These are phyloP conservation scores for Trichoderma orchidacearum DNA, from an alignment of 495 filamentous ascomycete genomes.

Conservation along the genomic window DNA sequence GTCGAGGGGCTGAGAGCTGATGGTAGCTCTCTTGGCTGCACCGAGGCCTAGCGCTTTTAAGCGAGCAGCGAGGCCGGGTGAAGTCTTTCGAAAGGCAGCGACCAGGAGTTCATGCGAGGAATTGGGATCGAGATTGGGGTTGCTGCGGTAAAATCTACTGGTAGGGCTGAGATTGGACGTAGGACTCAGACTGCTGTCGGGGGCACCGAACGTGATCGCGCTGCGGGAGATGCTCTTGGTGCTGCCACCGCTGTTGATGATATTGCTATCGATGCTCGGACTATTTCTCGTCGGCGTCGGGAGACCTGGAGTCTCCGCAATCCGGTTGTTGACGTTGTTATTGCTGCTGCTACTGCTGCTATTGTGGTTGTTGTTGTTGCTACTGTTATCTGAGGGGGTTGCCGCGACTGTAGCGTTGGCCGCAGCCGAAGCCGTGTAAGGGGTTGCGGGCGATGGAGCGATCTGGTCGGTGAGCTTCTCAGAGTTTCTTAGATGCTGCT, in stretches of 20 bases:
- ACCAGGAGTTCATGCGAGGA: conserved; percentile 5
- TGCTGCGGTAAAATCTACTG: not conserved
- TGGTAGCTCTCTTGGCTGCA: conserved; percentile 23
- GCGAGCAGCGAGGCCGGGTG: conserved; percentile 63
- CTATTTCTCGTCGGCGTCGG: too few relatives aligned
- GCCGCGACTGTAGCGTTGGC: not conserved
- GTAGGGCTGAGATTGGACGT: not conserved
- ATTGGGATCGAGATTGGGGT: conserved; percentile 6
- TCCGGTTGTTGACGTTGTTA: not conserved
- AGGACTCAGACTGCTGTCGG: not conserved
- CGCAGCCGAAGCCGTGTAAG: not conserved
- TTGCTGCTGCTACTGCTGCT: not conserved
- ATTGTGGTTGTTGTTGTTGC: not conserved
- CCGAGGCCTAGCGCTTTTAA: conserved; percentile 58
- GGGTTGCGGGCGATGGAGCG: not conserved
- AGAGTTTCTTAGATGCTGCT: not conserved
- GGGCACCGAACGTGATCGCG: conserved; percentile 3
- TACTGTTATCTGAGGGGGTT: not conserved
- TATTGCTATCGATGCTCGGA: too few relatives aligned
- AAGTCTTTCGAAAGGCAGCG: conserved; percentile 38
- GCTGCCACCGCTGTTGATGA: conserved; percentile 4
- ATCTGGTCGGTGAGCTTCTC: not conserved
- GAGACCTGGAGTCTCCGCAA: too few relatives aligned
- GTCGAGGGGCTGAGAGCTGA: conserved; percentile 22
- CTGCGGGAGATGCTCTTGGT: conserved; percentile 6